phyloP scores from a whole-genome alignment of 164 flowering plant genomes.

The Malania oleifera region DNA sequence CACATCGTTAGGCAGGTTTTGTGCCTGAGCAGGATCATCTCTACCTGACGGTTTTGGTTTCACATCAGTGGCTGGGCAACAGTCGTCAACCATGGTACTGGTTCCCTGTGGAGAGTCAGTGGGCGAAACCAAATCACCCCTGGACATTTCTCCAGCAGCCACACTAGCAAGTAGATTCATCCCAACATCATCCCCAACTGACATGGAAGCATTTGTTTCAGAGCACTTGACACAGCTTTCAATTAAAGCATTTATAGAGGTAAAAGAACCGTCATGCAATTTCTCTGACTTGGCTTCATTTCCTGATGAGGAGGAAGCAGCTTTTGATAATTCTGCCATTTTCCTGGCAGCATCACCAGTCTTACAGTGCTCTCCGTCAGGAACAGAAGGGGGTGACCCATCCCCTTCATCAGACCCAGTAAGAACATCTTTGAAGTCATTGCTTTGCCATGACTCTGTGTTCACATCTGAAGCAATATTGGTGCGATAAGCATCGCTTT shows the following conservation, averaged over 20 bases:
- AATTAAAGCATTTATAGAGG: conserved; percentile 43
- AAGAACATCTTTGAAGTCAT: conserved; percentile 49
- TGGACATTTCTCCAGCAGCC: conserved; percentile 80
- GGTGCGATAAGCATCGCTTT: conserved; percentile 33
- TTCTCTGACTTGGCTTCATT: conserved; percentile 34
- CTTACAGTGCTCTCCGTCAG: conserved; percentile 35
- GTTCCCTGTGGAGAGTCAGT: conserved; percentile 39
- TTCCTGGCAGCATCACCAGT: conserved; percentile 28
- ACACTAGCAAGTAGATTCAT: conserved; percentile 95
- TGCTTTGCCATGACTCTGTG: conserved; percentile 57
- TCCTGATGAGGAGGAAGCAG: conserved; percentile 30
- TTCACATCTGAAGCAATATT: conserved; percentile 38
- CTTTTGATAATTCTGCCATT: conserved; percentile 24
- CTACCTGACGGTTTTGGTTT: conserved; percentile 27
- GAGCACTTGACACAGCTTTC: conserved; percentile 49
- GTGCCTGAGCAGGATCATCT: conserved; percentile 19
- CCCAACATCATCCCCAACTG: conserved; percentile 72
- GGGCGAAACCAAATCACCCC: conserved; percentile 44
- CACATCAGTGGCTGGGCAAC: conserved; percentile 20
- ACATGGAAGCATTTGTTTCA: conserved; percentile 40
- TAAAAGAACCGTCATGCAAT: conserved; percentile 31
- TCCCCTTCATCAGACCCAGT: conserved; percentile 53
- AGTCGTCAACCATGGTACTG: conserved; percentile 25
- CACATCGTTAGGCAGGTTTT: conserved; percentile 17
- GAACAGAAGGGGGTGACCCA: conserved; percentile 35